Evolutionary conservation across 768 basidiomycete genomes (phyloP).

Genomic region (Polyporus arcularius): DNA sequence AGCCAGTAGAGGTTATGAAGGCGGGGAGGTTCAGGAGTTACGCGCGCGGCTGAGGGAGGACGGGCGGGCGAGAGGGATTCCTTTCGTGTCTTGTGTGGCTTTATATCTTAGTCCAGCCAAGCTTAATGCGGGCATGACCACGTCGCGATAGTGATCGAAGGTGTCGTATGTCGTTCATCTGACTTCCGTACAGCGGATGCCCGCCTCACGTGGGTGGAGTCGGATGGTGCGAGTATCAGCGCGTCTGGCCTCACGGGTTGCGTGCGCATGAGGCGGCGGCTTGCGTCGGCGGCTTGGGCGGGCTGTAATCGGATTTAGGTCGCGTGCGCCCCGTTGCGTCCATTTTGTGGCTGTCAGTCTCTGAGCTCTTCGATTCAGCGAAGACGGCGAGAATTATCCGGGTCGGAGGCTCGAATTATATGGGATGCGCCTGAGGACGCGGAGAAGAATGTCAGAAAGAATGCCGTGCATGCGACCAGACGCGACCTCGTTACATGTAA

Average conservation of each 20-base stretch:
- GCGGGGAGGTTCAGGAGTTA: too few relatives aligned
- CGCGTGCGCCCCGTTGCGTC: background rate
- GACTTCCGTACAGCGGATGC: background rate
- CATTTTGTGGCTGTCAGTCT: too few relatives aligned
- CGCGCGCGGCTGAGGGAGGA: background rate
- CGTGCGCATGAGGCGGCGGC: background rate
- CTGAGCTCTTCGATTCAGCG: too few relatives aligned
- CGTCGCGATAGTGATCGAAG: background rate
- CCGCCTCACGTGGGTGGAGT: background rate
- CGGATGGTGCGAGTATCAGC: background rate
- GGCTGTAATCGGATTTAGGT: slow-evolving; percentile 1
- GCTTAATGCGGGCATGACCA: background rate
- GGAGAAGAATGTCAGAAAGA: too few relatives aligned
- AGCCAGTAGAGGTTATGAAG: background rate
- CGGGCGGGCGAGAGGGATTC: background rate
- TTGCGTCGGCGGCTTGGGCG: background rate
- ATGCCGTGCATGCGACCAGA: too few relatives aligned
- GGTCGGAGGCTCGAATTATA: too few relatives aligned
- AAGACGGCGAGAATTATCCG: too few relatives aligned
- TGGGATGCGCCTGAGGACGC: too few relatives aligned
- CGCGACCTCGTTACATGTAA: too few relatives aligned
- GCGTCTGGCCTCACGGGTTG: background rate
- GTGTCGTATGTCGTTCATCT: background rate
- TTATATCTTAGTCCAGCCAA: background rate
- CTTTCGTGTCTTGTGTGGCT: background rate